Evolutionary conservation across 2,329 filamentous ascomycete genomes (phyloP).

Genomic region (Cladosporium phlei): DNA sequence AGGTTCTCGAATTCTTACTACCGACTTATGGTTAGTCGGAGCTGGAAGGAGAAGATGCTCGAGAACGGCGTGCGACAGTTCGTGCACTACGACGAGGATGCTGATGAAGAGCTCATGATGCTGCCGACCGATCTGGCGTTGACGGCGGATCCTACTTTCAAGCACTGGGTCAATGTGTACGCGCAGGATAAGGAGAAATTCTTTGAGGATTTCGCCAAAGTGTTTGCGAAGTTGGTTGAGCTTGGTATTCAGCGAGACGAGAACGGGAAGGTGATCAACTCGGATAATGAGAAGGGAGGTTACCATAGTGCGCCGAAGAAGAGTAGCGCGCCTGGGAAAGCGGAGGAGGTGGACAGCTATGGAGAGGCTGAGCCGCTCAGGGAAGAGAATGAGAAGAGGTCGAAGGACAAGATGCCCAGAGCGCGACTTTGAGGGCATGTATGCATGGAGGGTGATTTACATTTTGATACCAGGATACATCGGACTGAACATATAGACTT

Average conservation of each 20-base stretch:
- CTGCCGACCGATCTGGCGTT: constrained; percentile 60
- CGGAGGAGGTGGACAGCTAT: constrained; percentile 30
- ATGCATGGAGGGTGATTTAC: neutral
- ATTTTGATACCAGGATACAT: constrained; percentile 8
- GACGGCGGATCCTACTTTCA: constrained; percentile 50
- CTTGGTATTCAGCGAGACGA: constrained; percentile 55
- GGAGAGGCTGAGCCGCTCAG: constrained; percentile 39
- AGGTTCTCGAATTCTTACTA: constrained; percentile 57
- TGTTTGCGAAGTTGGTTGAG: constrained; percentile 58
- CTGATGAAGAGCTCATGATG: constrained; percentile 60
- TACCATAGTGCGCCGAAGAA: constrained; percentile 56
- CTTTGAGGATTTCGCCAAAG: constrained; percentile 56
- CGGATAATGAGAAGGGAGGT: constrained; percentile 54
- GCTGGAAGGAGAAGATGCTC: constrained; percentile 53
- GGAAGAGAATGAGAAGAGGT: constrained; percentile 33
- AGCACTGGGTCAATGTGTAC: constrained; percentile 54
- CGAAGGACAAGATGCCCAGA: constrained; percentile 26
- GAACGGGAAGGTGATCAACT: constrained; percentile 50
- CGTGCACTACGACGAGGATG: constrained; percentile 55
- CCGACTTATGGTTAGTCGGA: constrained; percentile 46
- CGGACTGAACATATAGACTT: too few relatives aligned
- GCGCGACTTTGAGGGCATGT: constrained; percentile 35
- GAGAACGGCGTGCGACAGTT: constrained; percentile 54
- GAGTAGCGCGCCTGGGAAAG: constrained; percentile 37
- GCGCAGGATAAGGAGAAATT: constrained; percentile 58